A percentile compares a stretch with the other conserved stretches of the same genome.
Evolutionary conservation across 2,329 filamentous ascomycete genomes (phyloP).

Genomic region (Neurospora sp.): DNA sequence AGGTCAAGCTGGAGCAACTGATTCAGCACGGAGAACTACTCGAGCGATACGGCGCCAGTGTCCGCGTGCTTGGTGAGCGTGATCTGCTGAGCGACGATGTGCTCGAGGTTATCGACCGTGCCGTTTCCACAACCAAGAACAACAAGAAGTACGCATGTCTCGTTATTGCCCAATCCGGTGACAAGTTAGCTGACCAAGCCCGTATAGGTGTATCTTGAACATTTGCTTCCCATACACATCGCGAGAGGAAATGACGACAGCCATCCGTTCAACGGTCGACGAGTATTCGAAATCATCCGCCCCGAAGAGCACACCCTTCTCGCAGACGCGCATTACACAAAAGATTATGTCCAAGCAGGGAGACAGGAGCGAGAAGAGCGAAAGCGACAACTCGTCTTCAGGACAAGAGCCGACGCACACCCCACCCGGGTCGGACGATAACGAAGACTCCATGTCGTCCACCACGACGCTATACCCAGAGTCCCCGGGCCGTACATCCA

Average conservation of each 20-base stretch:
- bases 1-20: constrained; percentile 85
- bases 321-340: constrained; percentile 75
- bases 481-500: constrained; percentile 34
- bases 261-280: constrained; percentile 76
- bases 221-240: constrained; percentile 98
- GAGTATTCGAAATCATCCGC: constrained; percentile 70
- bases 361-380: constrained; percentile 35
- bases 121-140: constrained; percentile 74
- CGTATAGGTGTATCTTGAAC: constrained; percentile 54
- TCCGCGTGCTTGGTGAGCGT: constrained; percentile 76
- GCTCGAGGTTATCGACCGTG: constrained; percentile 74
- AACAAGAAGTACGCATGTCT: constrained; percentile 58
- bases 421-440: constrained; percentile 30
- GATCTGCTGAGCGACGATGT: constrained; percentile 81
- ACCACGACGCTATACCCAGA: constrained; percentile 49
- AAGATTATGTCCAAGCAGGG: constrained; percentile 66
- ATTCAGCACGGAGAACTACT: constrained; percentile 88
- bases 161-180: not conserved
- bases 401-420: not conserved
- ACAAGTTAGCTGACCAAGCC: constrained; percentile 6
- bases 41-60: constrained; percentile 80
- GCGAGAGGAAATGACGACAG: constrained; percentile 85
- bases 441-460: constrained; percentile 47
- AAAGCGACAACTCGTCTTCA: constrained; percentile 29
- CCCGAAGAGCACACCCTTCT: constrained; percentile 63